These are phyloP conservation scores for Tolypocladium capitatum DNA, from an alignment of 2,329 filamentous ascomycete genomes.

Conservation along the genomic window DNA sequence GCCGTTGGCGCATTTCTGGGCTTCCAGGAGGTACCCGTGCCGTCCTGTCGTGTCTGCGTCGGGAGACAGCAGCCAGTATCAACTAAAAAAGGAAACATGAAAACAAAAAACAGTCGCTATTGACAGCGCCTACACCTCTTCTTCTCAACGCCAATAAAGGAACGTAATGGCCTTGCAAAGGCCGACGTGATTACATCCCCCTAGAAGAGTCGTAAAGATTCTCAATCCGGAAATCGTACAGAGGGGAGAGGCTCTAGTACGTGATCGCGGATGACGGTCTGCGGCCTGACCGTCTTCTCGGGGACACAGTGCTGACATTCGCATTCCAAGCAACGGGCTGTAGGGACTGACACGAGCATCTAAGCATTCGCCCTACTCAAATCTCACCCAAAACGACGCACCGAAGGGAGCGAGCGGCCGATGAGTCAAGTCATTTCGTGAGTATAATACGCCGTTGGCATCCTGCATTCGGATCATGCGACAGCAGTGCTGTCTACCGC, in stretches of 20 bases:
- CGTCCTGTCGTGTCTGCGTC: not conserved
- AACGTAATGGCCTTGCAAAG: conserved; percentile 21
- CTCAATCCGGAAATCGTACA: conserved; percentile 6
- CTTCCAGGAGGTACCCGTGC: not conserved
- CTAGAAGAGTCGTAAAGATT: conserved; percentile 14
- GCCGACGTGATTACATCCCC: conserved; percentile 27
- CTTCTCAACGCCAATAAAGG: conserved; percentile 21
- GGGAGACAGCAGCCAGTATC: not conserved
- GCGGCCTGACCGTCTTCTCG: not conserved
- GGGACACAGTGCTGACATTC: not conserved
- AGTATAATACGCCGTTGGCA: not conserved
- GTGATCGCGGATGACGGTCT: not conserved
- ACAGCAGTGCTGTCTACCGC: conserved; percentile 24
- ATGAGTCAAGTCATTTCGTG: not conserved
- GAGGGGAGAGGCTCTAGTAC: not conserved
- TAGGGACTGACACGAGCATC: conserved; percentile 1
- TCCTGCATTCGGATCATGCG: not conserved
- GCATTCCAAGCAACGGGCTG: not conserved
- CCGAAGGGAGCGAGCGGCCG: not conserved
- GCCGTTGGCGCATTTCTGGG: not conserved
- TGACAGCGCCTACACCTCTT: conserved; percentile 9
- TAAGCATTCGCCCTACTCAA: not conserved
- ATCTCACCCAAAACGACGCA: not conserved
- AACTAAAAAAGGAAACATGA: conserved; percentile 2
- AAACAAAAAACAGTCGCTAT: conserved; percentile 1